Evolutionary conservation across 805 yeast species (phyloP).

Genomic region (Martiniozyma abietophila): DNA sequence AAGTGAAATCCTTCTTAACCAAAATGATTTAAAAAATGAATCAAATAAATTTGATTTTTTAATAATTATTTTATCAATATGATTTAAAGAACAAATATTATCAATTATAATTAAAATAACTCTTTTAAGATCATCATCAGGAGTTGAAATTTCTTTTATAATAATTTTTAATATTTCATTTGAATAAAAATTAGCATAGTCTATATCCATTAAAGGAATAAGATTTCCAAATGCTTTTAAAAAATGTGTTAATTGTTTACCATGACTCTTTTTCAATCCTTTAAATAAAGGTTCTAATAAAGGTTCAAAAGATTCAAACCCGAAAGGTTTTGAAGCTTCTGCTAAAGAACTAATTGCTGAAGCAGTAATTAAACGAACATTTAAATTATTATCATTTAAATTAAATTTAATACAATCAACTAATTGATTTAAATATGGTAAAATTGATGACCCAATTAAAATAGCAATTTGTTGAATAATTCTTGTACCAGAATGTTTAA

Average conservation of each 20-base stretch:
- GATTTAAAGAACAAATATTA: conserved; percentile 54
- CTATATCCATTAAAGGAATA: conserved; percentile 81
- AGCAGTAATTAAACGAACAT: conserved; percentile 64
- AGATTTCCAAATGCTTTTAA: conserved; percentile 69
- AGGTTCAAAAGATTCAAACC: conserved; percentile 76
- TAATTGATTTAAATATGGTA: conserved; percentile 64
- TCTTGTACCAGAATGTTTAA: conserved; percentile 75
- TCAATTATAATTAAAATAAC: conserved; percentile 62
- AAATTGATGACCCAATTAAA: conserved; percentile 56
- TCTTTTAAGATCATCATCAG: conserved; percentile 81
- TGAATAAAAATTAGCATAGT: conserved; percentile 70
- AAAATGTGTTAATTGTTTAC: conserved; percentile 67
- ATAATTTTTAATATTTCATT: conserved; percentile 61
- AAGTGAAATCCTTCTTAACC: conserved; percentile 76
- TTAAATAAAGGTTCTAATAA: conserved; percentile 71
- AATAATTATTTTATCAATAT: conserved; percentile 42
- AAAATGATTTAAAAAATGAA: conserved; percentile 60
- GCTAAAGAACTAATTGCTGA: conserved; percentile 67
- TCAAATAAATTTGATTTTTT: conserved; percentile 41
- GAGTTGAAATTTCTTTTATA: conserved; percentile 63
- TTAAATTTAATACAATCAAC: conserved; percentile 52
- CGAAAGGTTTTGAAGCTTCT: conserved; percentile 76
- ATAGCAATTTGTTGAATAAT: conserved; percentile 69
- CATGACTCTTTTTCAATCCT: conserved; percentile 70
- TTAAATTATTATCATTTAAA: conserved; percentile 56